A percentile compares a stretch with the other conserved stretches of the same genome.
Conservation (phyloP, 148 eudicot genomes). For the Camellia granthamiana region DNA sequence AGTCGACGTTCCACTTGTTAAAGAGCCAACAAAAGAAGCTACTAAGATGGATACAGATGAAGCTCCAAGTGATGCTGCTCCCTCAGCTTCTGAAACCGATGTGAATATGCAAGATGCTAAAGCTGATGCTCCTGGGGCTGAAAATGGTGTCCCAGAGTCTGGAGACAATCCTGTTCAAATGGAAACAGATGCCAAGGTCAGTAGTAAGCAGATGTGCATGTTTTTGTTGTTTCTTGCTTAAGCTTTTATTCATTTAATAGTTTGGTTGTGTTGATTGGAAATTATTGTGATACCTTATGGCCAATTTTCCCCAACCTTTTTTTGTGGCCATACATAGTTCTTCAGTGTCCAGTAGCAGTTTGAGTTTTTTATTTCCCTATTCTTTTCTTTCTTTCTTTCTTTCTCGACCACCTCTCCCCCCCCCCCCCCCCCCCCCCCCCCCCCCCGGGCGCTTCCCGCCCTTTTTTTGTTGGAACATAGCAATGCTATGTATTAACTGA, state of each 20-base stretch:
- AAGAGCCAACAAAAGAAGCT: slow-evolving; percentile 50
- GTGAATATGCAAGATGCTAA: slow-evolving; percentile 84
- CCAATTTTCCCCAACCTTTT: neutral
- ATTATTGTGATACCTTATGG: neutral
- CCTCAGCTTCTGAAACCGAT: slow-evolving; percentile 47
- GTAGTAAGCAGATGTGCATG: neutral
- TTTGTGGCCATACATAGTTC: neutral
- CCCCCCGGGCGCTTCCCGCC: no score
- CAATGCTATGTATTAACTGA: neutral
- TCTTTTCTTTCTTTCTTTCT: no score
- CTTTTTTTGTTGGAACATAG: neutral
- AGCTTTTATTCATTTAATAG: neutral
- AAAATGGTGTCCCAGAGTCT: slow-evolving; percentile 73
- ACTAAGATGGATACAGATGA: slow-evolving; percentile 78
- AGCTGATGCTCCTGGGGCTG: slow-evolving; percentile 44
- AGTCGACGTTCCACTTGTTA: slow-evolving; percentile 65
- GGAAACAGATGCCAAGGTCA: slow-evolving; percentile 89
- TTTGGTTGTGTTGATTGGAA: neutral
- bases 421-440: no score
- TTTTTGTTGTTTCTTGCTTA: neutral
- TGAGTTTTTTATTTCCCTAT: no score
- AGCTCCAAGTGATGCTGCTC: slow-evolving; percentile 36
- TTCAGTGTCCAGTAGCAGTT: neutral
- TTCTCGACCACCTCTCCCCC: no score
- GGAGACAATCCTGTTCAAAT: slow-evolving; percentile 69